Evolutionary conservation across 495 filamentous ascomycete genomes (phyloP).

Genomic region (Lindgomyces ingoldianus): DNA sequence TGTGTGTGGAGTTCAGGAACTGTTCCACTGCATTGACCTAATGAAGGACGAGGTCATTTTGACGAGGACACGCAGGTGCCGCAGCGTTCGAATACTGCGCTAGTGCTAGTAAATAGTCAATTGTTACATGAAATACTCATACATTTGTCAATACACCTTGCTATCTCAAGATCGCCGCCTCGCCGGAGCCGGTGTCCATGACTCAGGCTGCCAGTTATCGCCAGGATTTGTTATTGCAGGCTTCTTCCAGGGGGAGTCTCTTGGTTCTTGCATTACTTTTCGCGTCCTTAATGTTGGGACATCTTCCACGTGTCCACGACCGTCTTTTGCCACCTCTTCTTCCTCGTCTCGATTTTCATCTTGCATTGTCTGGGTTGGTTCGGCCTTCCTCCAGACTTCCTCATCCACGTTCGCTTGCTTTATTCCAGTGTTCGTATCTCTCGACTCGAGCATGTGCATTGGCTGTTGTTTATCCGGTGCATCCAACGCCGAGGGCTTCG

Average conservation of each 20-base stretch:
- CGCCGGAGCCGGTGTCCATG: constrained; percentile 60
- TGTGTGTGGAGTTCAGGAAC: no score
- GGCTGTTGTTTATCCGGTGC: constrained; percentile 54
- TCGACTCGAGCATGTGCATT: constrained; percentile 44
- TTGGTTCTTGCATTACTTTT: constrained; percentile 21
- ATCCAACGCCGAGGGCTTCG: constrained; percentile 67
- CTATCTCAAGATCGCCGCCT: no score
- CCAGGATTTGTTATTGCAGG: constrained; percentile 56
- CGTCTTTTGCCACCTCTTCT: no score
- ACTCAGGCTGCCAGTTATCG: constrained; percentile 74
- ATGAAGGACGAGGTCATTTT: no score
- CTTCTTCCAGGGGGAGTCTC: constrained; percentile 65
- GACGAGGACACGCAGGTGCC: no score
- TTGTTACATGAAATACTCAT: no score
- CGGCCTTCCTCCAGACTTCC: not conserved
- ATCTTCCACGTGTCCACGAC: no score
- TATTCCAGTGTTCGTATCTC: constrained; percentile 42
- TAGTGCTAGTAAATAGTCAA: no score
- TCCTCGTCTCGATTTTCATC: constrained; percentile 7
- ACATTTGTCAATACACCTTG: no score
- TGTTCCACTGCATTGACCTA: no score
- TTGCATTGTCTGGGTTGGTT: not conserved
- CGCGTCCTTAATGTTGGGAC: constrained; percentile 33
- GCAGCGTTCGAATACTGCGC: no score
- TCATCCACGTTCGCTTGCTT: constrained; percentile 28